Evolutionary conservation across 495 filamentous ascomycete genomes (phyloP).

Genomic region (Neurospora tetraspora): DNA sequence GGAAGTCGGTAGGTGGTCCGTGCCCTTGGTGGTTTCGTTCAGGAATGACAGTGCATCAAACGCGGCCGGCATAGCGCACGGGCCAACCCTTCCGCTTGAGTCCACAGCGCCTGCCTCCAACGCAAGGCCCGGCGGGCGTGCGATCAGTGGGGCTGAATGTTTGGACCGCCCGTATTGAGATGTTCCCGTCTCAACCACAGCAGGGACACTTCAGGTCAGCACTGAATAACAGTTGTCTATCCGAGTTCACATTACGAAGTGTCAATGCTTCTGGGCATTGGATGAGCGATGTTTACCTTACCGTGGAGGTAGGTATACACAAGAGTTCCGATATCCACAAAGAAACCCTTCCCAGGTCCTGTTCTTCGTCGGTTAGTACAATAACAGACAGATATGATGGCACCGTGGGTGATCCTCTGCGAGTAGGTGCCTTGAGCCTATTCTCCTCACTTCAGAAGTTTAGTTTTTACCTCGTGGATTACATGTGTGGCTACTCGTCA

Average conservation of each 20-base stretch:
- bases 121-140: neutral
- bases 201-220: no score
- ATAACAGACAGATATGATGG: neutral
- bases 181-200: neutral
- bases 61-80: neutral
- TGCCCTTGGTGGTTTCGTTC: neutral
- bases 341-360: neutral
- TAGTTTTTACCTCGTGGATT: neutral
- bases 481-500: no score
- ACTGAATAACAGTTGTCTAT: neutral
- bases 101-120: neutral
- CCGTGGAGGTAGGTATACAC: neutral
- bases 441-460: neutral
- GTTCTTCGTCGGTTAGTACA: neutral
- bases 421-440: neutral
- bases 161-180: neutral
- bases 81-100: neutral
- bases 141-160: neutral
- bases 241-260: neutral
- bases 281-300: neutral
- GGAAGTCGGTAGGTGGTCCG: neutral
- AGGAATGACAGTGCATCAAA: neutral
- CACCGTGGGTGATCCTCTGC: neutral
- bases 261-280: neutral
- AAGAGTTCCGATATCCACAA: no score